Evolutionary conservation across 164 flowering plant genomes (phyloP).

Genomic region (Vitis rupestris): DNA sequence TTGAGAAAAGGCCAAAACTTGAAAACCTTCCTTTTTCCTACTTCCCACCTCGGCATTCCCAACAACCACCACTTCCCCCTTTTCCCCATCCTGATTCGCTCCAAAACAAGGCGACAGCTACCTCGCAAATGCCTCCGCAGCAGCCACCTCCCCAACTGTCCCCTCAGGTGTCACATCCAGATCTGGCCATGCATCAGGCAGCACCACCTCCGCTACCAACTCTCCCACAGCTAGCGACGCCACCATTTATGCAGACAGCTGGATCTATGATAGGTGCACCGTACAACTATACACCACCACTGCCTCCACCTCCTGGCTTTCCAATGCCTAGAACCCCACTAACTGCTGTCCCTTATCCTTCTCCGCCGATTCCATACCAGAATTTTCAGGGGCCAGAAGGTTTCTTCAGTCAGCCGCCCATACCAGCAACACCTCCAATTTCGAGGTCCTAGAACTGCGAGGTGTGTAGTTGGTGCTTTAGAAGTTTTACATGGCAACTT

Average conservation of each 20-base stretch:
- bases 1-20: conserved; percentile 69
- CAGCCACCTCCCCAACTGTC: conserved; percentile 55
- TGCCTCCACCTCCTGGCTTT: conserved; percentile 44
- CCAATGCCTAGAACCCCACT: conserved; percentile 38
- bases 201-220: conserved; percentile 29
- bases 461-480: too few relatives aligned
- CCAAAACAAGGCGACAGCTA: conserved; percentile 30
- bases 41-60: conserved; percentile 37
- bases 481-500: too few relatives aligned
- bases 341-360: conserved; percentile 29
- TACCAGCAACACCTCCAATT: conserved; percentile 63
- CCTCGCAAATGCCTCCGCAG: conserved; percentile 29
- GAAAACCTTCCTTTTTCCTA: conserved; percentile 48
- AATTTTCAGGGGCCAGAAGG: conserved; percentile 61
- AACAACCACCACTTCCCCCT: conserved; percentile 33
- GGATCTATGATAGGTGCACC: conserved; percentile 44
- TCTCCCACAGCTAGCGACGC: conserved; percentile 39
- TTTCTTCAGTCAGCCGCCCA: conserved; percentile 57
- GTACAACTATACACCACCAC: conserved; percentile 45
- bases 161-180: conserved; percentile 51
- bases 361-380: conserved; percentile 52
- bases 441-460: conserved; percentile 45
- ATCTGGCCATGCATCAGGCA: not conserved
- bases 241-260: conserved; percentile 52
- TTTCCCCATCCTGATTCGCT: conserved; percentile 42